A percentile compares a stretch with the other conserved stretches of the same genome.
phyloP scores from a whole-genome alignment of 768 basidiomycete species.

The Hydnum rufescens region DNA sequence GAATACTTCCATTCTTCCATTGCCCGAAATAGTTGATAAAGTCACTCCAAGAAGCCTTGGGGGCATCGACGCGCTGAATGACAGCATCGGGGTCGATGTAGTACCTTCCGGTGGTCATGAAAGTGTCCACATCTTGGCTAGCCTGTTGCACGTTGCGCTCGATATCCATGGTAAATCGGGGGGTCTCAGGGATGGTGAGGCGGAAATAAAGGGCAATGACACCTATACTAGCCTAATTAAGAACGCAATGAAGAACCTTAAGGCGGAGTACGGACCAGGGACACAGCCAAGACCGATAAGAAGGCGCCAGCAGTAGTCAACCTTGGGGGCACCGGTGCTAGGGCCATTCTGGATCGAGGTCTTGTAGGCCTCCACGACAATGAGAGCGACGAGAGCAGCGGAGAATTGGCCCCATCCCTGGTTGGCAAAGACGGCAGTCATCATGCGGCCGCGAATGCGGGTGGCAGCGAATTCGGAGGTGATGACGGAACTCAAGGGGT shows the following conservation, averaged over 20 bases:
- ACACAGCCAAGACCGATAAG: constrained; percentile 77
- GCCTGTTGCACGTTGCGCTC: constrained; percentile 69
- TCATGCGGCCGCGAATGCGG: constrained; percentile 59
- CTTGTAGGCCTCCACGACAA: constrained; percentile 53
- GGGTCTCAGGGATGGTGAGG: constrained; percentile 81
- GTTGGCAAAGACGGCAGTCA: constrained; percentile 71
- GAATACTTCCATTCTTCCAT: constrained; percentile 61
- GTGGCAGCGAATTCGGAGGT: constrained; percentile 66
- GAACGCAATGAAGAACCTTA: background rate
- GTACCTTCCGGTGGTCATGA: constrained; percentile 26
- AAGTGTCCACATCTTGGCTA: constrained; percentile 46
- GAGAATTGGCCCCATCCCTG: constrained; percentile 82
- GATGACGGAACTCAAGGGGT: constrained; percentile 70
- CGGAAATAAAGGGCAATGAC: constrained; percentile 36
- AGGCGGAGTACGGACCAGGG: constrained; percentile 24
- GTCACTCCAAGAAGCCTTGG: constrained; percentile 47
- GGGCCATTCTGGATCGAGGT: constrained; percentile 28
- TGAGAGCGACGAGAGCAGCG: constrained; percentile 44
- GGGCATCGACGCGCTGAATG: constrained; percentile 42
- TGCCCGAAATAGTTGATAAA: constrained; percentile 42
- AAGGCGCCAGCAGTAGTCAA: constrained; percentile 73
- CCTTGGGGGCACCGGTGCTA: constrained; percentile 21
- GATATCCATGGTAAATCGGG: constrained; percentile 83
- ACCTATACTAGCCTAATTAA: background rate
- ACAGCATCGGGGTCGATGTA: constrained; percentile 34